Evolutionary conservation across 2,329 filamentous ascomycete genomes (phyloP).

Genomic region (Penicillium sp.): DNA sequence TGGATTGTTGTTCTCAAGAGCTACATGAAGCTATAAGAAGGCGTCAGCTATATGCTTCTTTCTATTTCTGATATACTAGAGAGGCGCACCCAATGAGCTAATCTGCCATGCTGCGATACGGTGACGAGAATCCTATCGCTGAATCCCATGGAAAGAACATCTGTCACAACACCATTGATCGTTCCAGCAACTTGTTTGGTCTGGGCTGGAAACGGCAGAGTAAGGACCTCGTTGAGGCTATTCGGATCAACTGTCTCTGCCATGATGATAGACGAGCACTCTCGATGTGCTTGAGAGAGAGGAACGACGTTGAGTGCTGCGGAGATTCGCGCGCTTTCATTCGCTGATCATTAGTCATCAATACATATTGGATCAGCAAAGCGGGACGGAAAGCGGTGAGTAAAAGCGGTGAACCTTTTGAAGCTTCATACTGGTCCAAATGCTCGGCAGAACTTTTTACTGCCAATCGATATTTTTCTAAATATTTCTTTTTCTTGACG

Average conservation of each 20-base stretch:
- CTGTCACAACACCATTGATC: conserved; percentile 67
- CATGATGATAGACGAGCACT: conserved; percentile 20
- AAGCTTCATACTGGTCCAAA: background rate
- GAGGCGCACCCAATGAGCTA: conserved; percentile 81
- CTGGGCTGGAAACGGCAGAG: conserved; percentile 63
- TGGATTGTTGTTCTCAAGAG: conserved; percentile 31
- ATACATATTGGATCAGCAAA: background rate
- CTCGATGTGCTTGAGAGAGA: background rate
- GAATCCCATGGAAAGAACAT: conserved; percentile 70
- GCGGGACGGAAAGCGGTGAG: conserved; percentile 14
- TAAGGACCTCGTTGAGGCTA: conserved; percentile 38
- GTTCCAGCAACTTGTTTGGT: conserved; percentile 57
- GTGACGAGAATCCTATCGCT: conserved; percentile 89
- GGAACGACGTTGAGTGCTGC: background rate
- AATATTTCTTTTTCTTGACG: conserved; percentile 16
- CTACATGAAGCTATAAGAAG: conserved; percentile 26
- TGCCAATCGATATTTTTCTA: conserved; percentile 15
- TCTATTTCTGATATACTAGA: background rate
- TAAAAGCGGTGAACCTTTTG: conserved; percentile 19
- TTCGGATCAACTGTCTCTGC: conserved; percentile 22
- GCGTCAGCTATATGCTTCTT: background rate
- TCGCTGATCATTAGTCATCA: conserved; percentile 1
- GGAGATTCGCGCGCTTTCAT: background rate
- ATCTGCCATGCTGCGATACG: conserved; percentile 75
- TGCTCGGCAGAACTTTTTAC: conserved; percentile 22